These are phyloP conservation scores for Syzygium grande DNA, from an alignment of 345 rosid species.

Conservation along the genomic window DNA sequence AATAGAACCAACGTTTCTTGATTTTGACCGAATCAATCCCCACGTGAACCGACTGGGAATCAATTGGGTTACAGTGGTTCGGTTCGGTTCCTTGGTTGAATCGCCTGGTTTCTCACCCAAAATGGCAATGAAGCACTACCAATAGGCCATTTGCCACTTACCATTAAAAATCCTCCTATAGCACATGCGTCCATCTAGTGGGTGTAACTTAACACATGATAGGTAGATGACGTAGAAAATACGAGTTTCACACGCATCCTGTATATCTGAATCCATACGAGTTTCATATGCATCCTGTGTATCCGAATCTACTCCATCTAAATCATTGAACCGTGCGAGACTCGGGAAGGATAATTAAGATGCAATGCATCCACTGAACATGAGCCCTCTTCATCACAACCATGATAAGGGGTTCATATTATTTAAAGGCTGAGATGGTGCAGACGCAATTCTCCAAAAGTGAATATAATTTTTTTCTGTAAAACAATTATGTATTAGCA, in stretches of 20 bases:
- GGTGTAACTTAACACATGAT: not conserved
- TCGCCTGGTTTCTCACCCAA: not conserved
- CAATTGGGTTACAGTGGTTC: not conserved
- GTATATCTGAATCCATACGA: not conserved
- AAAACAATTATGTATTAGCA: not conserved
- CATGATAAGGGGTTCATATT: not conserved
- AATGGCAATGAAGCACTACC: not conserved
- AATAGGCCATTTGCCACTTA: not conserved
- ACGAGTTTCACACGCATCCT: not conserved
- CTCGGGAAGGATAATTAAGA: not conserved
- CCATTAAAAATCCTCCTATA: not conserved
- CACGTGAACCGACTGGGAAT: not conserved
- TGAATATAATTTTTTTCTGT: not conserved
- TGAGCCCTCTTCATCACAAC: not conserved
- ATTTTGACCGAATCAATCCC: accelerated
- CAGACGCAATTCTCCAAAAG: not conserved
- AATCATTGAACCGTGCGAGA: too few species aligned
- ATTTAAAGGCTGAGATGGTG: not conserved
- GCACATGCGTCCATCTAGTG: not conserved
- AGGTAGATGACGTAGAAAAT: not conserved
- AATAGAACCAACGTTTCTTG: not conserved
- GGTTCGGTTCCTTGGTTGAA: not conserved
- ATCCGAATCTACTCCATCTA: not conserved
- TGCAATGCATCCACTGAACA: not conserved
- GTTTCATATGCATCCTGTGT: not conserved